phyloP scores from a whole-genome alignment of 1,139 yeast species.

The Ogataea hybrid region DNA sequence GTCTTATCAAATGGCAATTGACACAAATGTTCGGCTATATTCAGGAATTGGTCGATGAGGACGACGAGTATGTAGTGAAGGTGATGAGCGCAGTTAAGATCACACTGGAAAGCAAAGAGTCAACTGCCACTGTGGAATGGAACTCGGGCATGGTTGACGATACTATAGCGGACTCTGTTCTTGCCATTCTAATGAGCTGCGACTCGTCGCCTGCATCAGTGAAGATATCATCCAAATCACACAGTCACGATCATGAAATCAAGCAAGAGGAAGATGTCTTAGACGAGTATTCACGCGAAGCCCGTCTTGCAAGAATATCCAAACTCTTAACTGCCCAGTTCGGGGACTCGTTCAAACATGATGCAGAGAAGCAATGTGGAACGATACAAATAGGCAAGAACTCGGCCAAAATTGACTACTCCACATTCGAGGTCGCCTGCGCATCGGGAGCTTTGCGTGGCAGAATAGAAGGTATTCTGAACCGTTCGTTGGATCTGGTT shows the following conservation, averaged over 20 bases:
- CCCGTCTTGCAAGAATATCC: constrained; percentile 61
- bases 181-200: constrained; percentile 85
- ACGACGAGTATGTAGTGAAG: constrained; percentile 39
- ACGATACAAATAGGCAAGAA: constrained; percentile 62
- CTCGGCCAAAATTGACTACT: constrained; percentile 67
- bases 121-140: constrained; percentile 78
- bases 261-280: constrained; percentile 13
- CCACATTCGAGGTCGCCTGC: constrained; percentile 69
- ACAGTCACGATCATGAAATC: constrained; percentile 29
- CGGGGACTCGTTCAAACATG: constrained; percentile 64
- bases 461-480: constrained; percentile 77
- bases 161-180: constrained; percentile 89
- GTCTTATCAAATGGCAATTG: constrained; percentile 82
- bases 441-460: constrained; percentile 74
- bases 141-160: constrained; percentile 86
- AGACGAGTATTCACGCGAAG: constrained; percentile 37
- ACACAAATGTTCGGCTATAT: constrained; percentile 94
- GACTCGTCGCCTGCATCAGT: constrained; percentile 96
- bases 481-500: constrained; percentile 74
- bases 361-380: constrained; percentile 45
- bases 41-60: constrained; percentile 61
- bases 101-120: constrained; percentile 44
- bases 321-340: constrained; percentile 78
- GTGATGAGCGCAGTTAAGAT: constrained; percentile 43
- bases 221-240: constrained; percentile 66